These are phyloP conservation scores for Rusavskia elegans DNA, from an alignment of 495 filamentous ascomycete species.

Conservation along the genomic window DNA sequence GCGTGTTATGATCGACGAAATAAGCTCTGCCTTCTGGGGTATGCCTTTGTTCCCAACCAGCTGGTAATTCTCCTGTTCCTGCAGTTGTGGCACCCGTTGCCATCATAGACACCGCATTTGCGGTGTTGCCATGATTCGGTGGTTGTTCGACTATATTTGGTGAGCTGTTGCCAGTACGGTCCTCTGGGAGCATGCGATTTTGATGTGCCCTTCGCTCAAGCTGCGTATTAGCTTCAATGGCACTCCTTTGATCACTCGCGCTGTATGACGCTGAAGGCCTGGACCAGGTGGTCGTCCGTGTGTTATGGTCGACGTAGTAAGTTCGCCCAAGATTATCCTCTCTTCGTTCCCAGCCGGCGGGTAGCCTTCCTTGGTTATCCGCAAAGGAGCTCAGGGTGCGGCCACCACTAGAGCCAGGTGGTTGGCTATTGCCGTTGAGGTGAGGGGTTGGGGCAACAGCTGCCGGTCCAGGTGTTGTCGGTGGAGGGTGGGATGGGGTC, in stretches of 20 bases:
- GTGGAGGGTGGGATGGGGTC: constrained; percentile 21
- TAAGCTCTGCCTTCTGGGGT: constrained; percentile 91
- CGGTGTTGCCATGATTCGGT: constrained; percentile 23
- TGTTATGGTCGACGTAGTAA: constrained; percentile 99
- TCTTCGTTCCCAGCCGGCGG: constrained; percentile 86
- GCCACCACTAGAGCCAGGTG: constrained; percentile 18
- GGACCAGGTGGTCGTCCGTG: constrained; percentile 89
- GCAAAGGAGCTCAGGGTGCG: constrained; percentile 81
- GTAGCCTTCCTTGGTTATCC: constrained; percentile 81
- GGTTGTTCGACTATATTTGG: constrained; percentile 50
- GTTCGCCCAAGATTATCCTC: constrained; percentile 93
- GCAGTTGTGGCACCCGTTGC: constrained; percentile 88
- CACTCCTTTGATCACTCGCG: constrained; percentile 57
- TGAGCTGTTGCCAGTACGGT: constrained; percentile 86
- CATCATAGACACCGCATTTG: constrained; percentile 66
- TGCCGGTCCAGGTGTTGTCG: constrained; percentile 21
- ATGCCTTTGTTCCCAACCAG: constrained; percentile 90
- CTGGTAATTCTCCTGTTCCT: constrained; percentile 86
- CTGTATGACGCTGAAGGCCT: constrained; percentile 70
- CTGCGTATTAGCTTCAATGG: constrained; percentile 76
- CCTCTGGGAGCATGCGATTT: constrained; percentile 88
- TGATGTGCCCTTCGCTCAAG: constrained; percentile 84
- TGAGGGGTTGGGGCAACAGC: constrained; percentile 27
- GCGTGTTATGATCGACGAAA: constrained; percentile 98
- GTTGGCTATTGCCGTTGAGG: constrained; percentile 19